Conservation (phyloP, 176 grass and related monocot species). For the Metroxylon sagu region DNA sequence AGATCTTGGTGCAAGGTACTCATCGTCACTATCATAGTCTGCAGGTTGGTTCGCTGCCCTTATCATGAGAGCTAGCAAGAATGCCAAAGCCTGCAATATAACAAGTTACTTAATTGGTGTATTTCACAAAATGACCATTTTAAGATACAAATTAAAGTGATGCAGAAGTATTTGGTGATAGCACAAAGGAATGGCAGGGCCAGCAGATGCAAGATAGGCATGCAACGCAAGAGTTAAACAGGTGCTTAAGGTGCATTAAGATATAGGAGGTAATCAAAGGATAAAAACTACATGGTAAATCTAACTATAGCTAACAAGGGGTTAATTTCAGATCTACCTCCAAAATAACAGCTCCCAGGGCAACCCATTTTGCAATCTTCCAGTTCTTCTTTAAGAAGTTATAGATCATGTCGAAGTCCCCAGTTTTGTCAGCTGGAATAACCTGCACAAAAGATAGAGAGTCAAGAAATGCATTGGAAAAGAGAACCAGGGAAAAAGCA, state of each 20-base stretch:
- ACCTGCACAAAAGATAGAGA: slow-evolving; percentile 28
- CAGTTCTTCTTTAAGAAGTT: slow-evolving; percentile 68
- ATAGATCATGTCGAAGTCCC: slow-evolving; percentile 72
- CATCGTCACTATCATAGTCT: slow-evolving; percentile 91
- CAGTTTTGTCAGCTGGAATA: slow-evolving; percentile 73
- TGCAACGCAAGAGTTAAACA: too few species aligned
- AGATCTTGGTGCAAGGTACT: slow-evolving; percentile 47
- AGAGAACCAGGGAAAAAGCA: slow-evolving; percentile 12
- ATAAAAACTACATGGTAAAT: too few species aligned
- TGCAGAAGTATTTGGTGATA: too few species aligned
- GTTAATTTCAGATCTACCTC: slow-evolving; percentile 35
- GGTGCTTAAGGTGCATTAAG: too few species aligned
- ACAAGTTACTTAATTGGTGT: neutral
- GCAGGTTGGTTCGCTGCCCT: slow-evolving; percentile 70
- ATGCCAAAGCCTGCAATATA: slow-evolving; percentile 51
- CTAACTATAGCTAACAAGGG: too few species aligned
- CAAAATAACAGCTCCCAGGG: slow-evolving; percentile 71
- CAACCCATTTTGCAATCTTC: slow-evolving; percentile 73
- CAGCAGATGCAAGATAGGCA: too few species aligned
- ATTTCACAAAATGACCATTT: too few species aligned
- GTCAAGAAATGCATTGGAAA: slow-evolving; percentile 1
- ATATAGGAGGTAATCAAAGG: too few species aligned
- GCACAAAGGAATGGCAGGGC: too few species aligned
- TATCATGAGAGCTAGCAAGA: slow-evolving; percentile 72
- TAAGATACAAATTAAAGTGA: too few species aligned